Conservation (phyloP, 441 rosid genomes). For the Erysimum pusillum region DNA sequence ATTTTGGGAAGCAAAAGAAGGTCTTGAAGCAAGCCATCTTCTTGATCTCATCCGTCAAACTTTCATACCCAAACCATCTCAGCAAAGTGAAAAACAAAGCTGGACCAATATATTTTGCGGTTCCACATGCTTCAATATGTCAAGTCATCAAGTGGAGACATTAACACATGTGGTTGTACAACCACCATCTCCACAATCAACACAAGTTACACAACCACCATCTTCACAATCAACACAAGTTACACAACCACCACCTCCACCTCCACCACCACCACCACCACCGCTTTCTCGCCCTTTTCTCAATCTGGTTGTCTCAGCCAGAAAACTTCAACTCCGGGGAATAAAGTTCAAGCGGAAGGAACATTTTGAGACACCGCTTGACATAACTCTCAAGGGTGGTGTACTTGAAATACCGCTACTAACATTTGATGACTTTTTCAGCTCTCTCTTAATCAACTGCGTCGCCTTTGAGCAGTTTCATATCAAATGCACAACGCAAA, state of each 20-base stretch:
- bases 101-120: not conserved
- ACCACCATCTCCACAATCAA: not conserved
- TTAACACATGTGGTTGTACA: not conserved
- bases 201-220: not conserved
- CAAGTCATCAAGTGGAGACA: not conserved
- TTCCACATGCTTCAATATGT: slow-evolving; percentile 1
- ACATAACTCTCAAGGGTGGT: slow-evolving; percentile 49
- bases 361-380: slow-evolving; percentile 47
- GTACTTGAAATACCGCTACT: slow-evolving; percentile 52
- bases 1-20: not conserved
- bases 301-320: slow-evolving; percentile 51
- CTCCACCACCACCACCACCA: not conserved
- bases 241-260: not conserved
- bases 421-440: slow-evolving; percentile 57
- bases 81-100: not conserved
- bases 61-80: not conserved
- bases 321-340: slow-evolving; percentile 57
- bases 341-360: slow-evolving; percentile 51
- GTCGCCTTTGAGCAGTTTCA: slow-evolving; percentile 73
- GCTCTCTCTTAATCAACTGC: slow-evolving; percentile 57
- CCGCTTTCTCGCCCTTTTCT: slow-evolving; percentile 20
- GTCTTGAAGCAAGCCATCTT: not conserved
- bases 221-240: not conserved
- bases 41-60: slow-evolving; percentile 7
- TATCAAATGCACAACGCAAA: slow-evolving; percentile 45